Evolutionary conservation across 495 filamentous ascomycete species (phyloP).

Genomic region (Penicillium waksmanii): DNA sequence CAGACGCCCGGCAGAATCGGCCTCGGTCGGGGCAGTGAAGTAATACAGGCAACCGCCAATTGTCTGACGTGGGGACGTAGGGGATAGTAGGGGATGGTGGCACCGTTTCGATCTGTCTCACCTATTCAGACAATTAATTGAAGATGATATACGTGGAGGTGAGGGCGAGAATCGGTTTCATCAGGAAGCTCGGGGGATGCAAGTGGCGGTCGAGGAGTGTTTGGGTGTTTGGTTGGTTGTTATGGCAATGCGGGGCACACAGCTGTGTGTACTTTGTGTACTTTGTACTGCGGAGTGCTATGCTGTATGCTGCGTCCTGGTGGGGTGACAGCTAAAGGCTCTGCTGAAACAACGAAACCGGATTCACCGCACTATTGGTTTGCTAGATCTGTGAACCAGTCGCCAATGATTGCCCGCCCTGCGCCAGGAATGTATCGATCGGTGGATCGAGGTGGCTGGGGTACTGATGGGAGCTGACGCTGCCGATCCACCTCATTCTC

Average conservation of each 20-base stretch:
- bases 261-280: background rate
- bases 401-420: slow-evolving; percentile 27
- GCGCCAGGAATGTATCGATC: slow-evolving; percentile 24
- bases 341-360: slow-evolving; percentile 24
- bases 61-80: slow-evolving; percentile 8
- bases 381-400: slow-evolving; percentile 21
- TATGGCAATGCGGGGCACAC: slow-evolving; percentile 28
- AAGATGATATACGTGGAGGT: background rate
- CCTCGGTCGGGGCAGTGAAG: slow-evolving; percentile 11
- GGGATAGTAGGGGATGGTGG: slow-evolving; percentile 9
- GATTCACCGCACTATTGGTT: slow-evolving; percentile 21
- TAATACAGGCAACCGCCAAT: slow-evolving; percentile 27
- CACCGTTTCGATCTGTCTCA: slow-evolving; percentile 24
- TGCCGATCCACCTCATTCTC: slow-evolving; percentile 26
- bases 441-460: slow-evolving; percentile 35
- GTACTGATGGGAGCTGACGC: slow-evolving; percentile 27
- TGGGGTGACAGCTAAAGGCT: slow-evolving; percentile 28
- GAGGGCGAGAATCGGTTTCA: background rate
- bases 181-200: background rate
- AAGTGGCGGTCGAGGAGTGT: slow-evolving; percentile 6
- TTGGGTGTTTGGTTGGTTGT: slow-evolving; percentile 22
- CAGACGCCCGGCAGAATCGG: slow-evolving; percentile 4
- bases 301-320: slow-evolving; percentile 6
- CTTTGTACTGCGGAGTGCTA: too few species aligned
- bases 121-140: background rate